phyloP scores from a whole-genome alignment of 2,329 filamentous ascomycete genomes.

The Colletotrichum aenigma region DNA sequence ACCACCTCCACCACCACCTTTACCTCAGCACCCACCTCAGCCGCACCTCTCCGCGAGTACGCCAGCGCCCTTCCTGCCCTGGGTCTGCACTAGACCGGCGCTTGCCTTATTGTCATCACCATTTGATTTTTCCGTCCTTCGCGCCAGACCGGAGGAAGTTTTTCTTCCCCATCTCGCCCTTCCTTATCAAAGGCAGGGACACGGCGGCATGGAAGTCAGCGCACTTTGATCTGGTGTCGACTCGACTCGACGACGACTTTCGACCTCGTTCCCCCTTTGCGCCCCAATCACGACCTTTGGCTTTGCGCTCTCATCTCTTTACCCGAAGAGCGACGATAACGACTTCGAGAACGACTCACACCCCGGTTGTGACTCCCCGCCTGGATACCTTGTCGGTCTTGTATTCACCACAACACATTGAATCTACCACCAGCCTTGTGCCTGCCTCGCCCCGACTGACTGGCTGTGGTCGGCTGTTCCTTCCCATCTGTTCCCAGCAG shows the following conservation, averaged over 20 bases:
- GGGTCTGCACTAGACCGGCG: not conserved
- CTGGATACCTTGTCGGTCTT: not conserved
- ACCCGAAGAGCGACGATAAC: not conserved
- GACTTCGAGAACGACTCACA: not conserved
- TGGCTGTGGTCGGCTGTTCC: not conserved
- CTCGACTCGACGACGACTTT: conserved; percentile 8
- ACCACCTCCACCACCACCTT: too few species aligned
- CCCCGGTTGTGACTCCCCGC: not conserved
- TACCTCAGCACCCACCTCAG: not conserved
- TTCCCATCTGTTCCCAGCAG: not conserved
- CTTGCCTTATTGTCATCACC: not conserved
- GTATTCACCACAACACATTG: not conserved
- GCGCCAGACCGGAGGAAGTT: not conserved
- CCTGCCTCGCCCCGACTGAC: not conserved
- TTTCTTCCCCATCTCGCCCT: not conserved
- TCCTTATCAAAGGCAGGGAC: not conserved
- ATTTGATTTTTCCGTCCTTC: not conserved
- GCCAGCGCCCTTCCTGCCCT: not conserved
- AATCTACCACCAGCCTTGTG: not conserved
- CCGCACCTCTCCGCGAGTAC: not conserved
- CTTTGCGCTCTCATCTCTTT: not conserved
- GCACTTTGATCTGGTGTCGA: conserved; percentile 4
- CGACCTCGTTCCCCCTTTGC: not conserved
- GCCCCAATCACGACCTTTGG: not conserved
- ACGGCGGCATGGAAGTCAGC: not conserved